These are phyloP conservation scores for Ostreobium quekettii DNA, from an alignment of 139 green algal species.

Conservation along the genomic window DNA sequence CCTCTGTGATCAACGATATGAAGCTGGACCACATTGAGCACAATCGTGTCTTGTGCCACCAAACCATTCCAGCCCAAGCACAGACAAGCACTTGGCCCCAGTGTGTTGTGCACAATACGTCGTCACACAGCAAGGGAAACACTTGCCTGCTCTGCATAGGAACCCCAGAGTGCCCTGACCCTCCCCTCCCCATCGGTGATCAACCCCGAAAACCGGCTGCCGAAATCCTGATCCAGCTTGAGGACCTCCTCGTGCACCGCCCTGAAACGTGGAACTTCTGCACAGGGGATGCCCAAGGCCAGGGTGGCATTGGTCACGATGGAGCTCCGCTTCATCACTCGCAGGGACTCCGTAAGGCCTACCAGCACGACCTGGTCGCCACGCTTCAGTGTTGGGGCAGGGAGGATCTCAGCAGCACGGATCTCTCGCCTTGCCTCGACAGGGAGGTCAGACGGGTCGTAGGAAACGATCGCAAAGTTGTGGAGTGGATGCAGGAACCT, in stretches of 20 bases:
- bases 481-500: slow-evolving; percentile 78
- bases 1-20: too few species aligned
- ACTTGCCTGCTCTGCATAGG: slow-evolving; percentile 63
- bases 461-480: slow-evolving; percentile 74
- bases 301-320: slow-evolving; percentile 62
- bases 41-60: too few species aligned
- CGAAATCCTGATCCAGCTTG: slow-evolving; percentile 88
- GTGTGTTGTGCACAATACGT: too few species aligned
- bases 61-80: too few species aligned
- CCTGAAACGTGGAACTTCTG: slow-evolving; percentile 67
- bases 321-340: slow-evolving; percentile 58
- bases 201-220: slow-evolving; percentile 64
- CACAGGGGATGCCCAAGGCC: slow-evolving; percentile 40
- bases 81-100: too few species aligned
- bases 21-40: too few species aligned
- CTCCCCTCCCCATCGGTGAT: slow-evolving; percentile 55
- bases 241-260: slow-evolving; percentile 86
- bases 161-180: slow-evolving; percentile 68
- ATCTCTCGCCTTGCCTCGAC: slow-evolving; percentile 43
- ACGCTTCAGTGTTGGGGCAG: slow-evolving; percentile 18
- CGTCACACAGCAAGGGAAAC: too few species aligned
- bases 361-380: slow-evolving; percentile 59
- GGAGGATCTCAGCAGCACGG: slow-evolving; percentile 22
- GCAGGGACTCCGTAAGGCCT: slow-evolving; percentile 56
- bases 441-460: slow-evolving; percentile 50